Evolutionary conservation across 805 yeast species (phyloP), one percentile per base, ranked within the genome.

Genomic region (Alloascoidea hylecoeti): DNA sequence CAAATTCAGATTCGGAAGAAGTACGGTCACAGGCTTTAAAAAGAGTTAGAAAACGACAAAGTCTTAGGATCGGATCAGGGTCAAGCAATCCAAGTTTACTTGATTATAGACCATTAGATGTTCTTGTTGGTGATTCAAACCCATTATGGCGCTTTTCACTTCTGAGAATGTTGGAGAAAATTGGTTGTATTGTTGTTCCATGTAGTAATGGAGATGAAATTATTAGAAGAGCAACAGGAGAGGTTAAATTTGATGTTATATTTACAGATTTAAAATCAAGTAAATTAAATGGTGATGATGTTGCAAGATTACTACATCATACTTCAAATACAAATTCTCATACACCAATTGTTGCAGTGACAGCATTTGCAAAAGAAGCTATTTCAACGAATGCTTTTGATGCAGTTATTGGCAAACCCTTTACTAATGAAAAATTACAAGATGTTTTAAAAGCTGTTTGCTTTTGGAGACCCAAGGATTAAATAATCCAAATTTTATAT

Each of bases 61-160:
- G 30, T 23, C n/a, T n/a, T 23, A 23, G 30, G n/a, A 9, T 23
- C n/a, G 30, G 30, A 23, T 23, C 30, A 9, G 30, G 9, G n/a
- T 23, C 30, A 9, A n/a, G 30, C 9, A 9, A n/a, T 9, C 30
- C 9, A 23, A 23, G 30, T 23, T 23, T 23, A 9, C n/a, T n/a
- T n/a, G 30, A 23, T 9, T 23, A 40, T 39, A 38, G 59, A 14
- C 47, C 52, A 2, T 55, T 81, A 46, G 88, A 83, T 52, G 76
- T 86, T 3, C 60, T 89, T 35, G 62, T 85, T 12, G 86, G 96
- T 56, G 95, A 85, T 49, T 85, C 92, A 2, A 82, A 83, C 42
- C 92, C 95, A 0, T 79, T 79, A 40, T 77, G 83, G 46, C 60
- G 94, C 36, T 82, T 72, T 49, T 66, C 83, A 12, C 68, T 78